Evolutionary conservation across 352 stramenopile genomes (phyloP).

Genomic region (Phytopythium montanum): DNA sequence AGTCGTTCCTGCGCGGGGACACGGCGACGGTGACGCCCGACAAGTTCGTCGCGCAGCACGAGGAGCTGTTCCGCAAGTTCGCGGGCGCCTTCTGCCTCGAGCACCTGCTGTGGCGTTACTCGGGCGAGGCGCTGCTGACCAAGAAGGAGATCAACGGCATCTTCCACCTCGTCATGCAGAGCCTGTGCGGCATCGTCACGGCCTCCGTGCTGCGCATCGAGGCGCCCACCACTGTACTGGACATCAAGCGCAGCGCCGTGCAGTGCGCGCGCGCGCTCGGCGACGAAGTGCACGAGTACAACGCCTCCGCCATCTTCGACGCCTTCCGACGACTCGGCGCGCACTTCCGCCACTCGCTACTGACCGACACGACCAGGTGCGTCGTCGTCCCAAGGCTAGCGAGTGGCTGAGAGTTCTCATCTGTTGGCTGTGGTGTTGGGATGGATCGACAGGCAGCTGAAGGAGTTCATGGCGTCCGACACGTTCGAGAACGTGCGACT

Average conservation of each 20-base stretch:
- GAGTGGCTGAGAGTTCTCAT: background rate
- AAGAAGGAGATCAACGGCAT: conserved; percentile 84
- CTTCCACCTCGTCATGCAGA: conserved; percentile 77
- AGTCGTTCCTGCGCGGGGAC: conserved; percentile 63
- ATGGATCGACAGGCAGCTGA: conserved; percentile 43
- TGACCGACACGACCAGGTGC: conserved; percentile 63
- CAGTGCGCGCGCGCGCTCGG: conserved; percentile 52
- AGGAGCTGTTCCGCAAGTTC: conserved; percentile 80
- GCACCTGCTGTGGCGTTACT: conserved; percentile 68
- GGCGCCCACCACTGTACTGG: conserved; percentile 47
- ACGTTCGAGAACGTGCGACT: conserved; percentile 65
- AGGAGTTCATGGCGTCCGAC: conserved; percentile 58
- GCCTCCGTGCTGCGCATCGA: conserved; percentile 59
- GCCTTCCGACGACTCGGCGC: conserved; percentile 56
- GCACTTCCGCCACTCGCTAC: conserved; percentile 57
- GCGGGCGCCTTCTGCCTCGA: conserved; percentile 73
- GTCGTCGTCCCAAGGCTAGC: background rate
- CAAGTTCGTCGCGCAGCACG: conserved; percentile 67
- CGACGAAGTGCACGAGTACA: conserved; percentile 78
- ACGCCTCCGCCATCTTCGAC: conserved; percentile 56
- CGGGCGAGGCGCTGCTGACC: conserved; percentile 58
- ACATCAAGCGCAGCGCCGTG: conserved; percentile 65
- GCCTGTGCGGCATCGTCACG: conserved; percentile 63
- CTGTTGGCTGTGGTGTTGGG: background rate
- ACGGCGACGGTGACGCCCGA: conserved; percentile 70